phyloP scores from a whole-genome alignment of 352 stramenopile genomes.

The Lagenidium sp. region DNA sequence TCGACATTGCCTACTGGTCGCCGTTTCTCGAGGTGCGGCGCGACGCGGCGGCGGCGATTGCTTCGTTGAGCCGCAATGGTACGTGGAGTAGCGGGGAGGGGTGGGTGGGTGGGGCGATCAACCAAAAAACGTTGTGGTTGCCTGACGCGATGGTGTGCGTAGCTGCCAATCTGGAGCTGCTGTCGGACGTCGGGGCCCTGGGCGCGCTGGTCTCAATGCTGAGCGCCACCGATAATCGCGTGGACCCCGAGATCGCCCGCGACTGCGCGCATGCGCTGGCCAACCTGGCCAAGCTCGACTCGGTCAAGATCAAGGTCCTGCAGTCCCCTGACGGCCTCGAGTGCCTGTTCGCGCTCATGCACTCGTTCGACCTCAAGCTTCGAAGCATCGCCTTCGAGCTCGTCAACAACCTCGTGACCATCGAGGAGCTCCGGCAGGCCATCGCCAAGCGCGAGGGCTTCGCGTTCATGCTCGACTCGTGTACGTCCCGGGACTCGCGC shows the following conservation, averaged over 20 bases:
- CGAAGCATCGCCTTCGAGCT: slow-evolving; percentile 46
- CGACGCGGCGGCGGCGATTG: slow-evolving; percentile 63
- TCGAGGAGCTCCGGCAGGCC: slow-evolving; percentile 46
- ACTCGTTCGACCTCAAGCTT: slow-evolving; percentile 38
- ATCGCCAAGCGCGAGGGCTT: slow-evolving; percentile 64
- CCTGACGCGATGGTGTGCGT: no score
- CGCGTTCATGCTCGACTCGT: slow-evolving; percentile 50
- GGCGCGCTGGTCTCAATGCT: slow-evolving; percentile 73
- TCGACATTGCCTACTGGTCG: slow-evolving; percentile 86
- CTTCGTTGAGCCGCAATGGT: slow-evolving; percentile 70
- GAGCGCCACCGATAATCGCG: slow-evolving; percentile 28
- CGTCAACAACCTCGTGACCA: slow-evolving; percentile 43
- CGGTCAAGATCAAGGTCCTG: slow-evolving; percentile 53
- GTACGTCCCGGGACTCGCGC: slow-evolving; percentile 41
- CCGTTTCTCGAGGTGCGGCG: slow-evolving; percentile 72
- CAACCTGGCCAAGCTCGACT: slow-evolving; percentile 39
- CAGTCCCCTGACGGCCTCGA: slow-evolving; percentile 56
- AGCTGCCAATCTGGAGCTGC: slow-evolving; percentile 61
- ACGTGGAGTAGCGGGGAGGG: not conserved
- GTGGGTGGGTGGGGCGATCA: no score
- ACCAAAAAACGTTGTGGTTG: not conserved
- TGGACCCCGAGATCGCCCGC: slow-evolving; percentile 49
- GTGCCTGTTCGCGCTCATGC: slow-evolving; percentile 56
- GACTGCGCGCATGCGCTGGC: slow-evolving; percentile 58
- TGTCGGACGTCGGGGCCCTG: slow-evolving; percentile 59